Conservation (phyloP, 31 red algal species). For the Bonnemaisonia californica region DNA sequence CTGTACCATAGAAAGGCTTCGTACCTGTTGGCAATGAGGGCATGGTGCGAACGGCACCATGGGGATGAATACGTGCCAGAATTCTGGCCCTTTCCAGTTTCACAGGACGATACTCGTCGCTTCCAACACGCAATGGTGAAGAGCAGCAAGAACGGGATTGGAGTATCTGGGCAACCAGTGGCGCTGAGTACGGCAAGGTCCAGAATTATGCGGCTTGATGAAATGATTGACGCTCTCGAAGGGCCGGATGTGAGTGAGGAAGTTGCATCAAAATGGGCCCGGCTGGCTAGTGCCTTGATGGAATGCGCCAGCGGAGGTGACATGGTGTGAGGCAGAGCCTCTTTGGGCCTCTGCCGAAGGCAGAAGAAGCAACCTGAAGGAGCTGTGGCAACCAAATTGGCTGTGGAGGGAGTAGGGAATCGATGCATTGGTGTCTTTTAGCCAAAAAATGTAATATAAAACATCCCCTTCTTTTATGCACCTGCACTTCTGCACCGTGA, state of each 20-base stretch:
- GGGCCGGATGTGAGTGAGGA: background rate
- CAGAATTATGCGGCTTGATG: background rate
- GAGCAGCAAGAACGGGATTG: constrained; percentile 45
- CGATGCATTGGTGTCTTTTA: too few species aligned
- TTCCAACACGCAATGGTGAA: constrained; percentile 82
- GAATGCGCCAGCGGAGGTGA: background rate
- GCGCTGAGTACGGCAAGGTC: background rate
- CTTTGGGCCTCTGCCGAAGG: too few species aligned
- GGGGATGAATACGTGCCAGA: constrained; percentile 83
- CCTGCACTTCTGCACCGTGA: too few species aligned
- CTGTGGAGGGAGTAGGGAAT: too few species aligned
- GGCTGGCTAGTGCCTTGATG: background rate
- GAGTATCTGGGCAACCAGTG: constrained; percentile 4
- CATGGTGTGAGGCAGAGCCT: too few species aligned
- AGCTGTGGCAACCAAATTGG: too few species aligned
- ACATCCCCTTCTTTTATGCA: too few species aligned
- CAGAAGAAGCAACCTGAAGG: too few species aligned
- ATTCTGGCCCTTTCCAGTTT: constrained; percentile 88
- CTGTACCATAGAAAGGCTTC: constrained; percentile 91
- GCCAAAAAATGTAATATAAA: too few species aligned
- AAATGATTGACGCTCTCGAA: background rate
- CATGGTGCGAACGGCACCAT: constrained; percentile 90
- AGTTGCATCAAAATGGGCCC: background rate
- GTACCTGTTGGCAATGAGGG: constrained; percentile 87
- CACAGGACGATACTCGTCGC: constrained; percentile 76